Evolutionary conservation across 306 rosid species (phyloP).

Genomic region (Styphnolobium japonicum): DNA sequence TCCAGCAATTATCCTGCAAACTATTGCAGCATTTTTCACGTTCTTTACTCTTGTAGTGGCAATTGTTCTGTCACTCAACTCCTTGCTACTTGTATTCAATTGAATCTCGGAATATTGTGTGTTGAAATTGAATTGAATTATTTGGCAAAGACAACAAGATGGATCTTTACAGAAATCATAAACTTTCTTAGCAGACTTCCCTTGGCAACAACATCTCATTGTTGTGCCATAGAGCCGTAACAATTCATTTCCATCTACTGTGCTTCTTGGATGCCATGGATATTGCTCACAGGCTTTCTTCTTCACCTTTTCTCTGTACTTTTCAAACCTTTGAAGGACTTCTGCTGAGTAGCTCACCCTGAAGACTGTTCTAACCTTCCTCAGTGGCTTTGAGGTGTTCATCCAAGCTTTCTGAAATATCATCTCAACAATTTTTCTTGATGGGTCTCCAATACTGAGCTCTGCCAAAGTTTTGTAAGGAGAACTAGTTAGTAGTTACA

Average conservation of each 20-base stretch:
- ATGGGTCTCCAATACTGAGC: conserved; percentile 53
- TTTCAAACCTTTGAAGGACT: conserved; percentile 54
- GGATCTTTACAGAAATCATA: conserved; percentile 46
- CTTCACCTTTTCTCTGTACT: conserved; percentile 70
- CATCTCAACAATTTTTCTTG: conserved; percentile 73
- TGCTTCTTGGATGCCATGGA: conserved; percentile 56
- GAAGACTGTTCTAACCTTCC: conserved; percentile 46
- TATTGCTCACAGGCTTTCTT: conserved; percentile 30
- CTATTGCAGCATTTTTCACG: conserved; percentile 53
- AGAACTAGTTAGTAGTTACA: not conserved
- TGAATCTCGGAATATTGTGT: conserved; percentile 25
- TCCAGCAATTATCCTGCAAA: conserved; percentile 79
- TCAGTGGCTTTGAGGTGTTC: conserved; percentile 45
- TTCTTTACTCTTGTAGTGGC: conserved; percentile 29
- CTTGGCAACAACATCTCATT: conserved; percentile 56
- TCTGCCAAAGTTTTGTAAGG: conserved; percentile 31
- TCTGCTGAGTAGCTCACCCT: conserved; percentile 52
- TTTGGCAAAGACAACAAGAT: conserved; percentile 54
- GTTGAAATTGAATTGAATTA: conserved; percentile 48
- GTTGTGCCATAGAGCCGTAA: conserved; percentile 56
- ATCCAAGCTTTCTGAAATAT: conserved; percentile 57
- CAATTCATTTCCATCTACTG: conserved; percentile 71
- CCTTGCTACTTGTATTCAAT: conserved; percentile 34
- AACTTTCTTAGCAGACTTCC: conserved; percentile 33
- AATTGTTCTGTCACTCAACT: conserved; percentile 21